These are phyloP conservation scores for Leonotis leonurus DNA, from an alignment of 257 asterid genomes.

Conservation along the genomic window DNA sequence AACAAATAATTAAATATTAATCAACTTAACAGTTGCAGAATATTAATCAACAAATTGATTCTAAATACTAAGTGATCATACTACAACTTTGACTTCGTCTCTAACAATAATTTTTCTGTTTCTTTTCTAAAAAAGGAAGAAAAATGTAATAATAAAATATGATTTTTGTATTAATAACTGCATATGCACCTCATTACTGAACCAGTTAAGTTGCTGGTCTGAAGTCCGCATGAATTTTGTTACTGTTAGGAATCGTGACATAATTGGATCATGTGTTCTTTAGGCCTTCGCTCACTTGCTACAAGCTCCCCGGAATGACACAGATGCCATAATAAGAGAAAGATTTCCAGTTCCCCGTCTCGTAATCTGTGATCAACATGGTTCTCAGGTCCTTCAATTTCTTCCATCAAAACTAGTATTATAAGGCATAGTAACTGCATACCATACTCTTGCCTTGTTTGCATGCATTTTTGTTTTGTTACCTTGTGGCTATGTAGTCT, in stretches of 20 bases:
- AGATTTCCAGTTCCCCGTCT: constrained; percentile 96
- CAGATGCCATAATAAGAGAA: constrained; percentile 57
- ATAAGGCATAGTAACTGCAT: constrained; percentile 1
- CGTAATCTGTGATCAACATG: constrained; percentile 92
- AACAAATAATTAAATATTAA: too few species aligned
- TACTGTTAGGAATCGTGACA: constrained; percentile 8
- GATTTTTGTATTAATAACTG: not conserved
- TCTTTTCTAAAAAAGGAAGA: not conserved
- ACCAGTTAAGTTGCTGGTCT: constrained; percentile 2
- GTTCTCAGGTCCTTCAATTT: constrained; percentile 68
- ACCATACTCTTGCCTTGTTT: not conserved
- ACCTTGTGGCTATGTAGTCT: not conserved
- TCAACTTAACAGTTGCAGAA: too few species aligned
- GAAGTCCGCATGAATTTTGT: not conserved
- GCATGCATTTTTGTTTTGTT: not conserved
- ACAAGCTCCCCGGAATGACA: constrained; percentile 76
- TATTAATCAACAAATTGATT: too few species aligned
- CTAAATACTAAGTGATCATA: too few species aligned
- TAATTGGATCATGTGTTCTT: constrained; percentile 15
- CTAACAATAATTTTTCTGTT: not conserved
- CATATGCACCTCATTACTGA: constrained; percentile 7
- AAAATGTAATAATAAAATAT: not conserved
- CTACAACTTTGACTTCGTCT: too few species aligned
- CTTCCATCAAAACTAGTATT: constrained; percentile 12
- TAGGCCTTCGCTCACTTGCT: constrained; percentile 86